A percentile compares a stretch with the other conserved stretches of the same genome.
phyloP scores from a whole-genome alignment of 2,329 filamentous ascomycete species.

The Aspergillus uvarum region DNA sequence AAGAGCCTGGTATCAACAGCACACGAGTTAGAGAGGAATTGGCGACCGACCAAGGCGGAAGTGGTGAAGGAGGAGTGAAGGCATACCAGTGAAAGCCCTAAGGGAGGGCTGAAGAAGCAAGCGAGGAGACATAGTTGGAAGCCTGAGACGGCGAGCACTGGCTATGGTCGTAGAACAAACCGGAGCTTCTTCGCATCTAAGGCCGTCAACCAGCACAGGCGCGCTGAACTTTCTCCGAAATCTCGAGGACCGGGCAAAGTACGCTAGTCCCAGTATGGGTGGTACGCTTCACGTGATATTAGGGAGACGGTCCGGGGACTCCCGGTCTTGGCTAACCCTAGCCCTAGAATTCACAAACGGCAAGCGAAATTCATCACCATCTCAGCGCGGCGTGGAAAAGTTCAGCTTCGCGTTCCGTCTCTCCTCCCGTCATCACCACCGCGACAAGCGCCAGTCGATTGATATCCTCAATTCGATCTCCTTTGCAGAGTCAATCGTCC shows the following conservation, averaged over 20 bases:
- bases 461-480: constrained; percentile 41
- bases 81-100: constrained; percentile 60
- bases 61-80: constrained; percentile 7
- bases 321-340: constrained; percentile 27
- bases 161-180: constrained; percentile 2
- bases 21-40: constrained; percentile 1
- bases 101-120: constrained; percentile 62
- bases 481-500: constrained; percentile 54
- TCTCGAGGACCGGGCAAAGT: constrained; percentile 25
- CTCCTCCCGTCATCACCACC: constrained; percentile 34
- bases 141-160: not conserved
- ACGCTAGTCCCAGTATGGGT: constrained; percentile 27
- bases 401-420: constrained; percentile 32
- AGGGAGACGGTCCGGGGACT: constrained; percentile 11
- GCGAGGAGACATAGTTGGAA: constrained; percentile 64
- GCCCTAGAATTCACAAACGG: constrained; percentile 41
- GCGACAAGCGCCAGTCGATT: constrained; percentile 49
- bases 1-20: constrained; percentile 26
- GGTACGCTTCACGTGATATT: constrained; percentile 18
- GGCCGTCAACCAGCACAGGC: not conserved
- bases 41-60: not conserved
- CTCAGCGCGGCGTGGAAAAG: constrained; percentile 26
- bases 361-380: constrained; percentile 39
- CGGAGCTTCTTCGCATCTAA: constrained; percentile 2
- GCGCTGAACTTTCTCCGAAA: constrained; percentile 28